These are phyloP conservation scores for Psilocybe cyanescens DNA, from an alignment of 768 basidiomycete species.

Conservation along the genomic window DNA sequence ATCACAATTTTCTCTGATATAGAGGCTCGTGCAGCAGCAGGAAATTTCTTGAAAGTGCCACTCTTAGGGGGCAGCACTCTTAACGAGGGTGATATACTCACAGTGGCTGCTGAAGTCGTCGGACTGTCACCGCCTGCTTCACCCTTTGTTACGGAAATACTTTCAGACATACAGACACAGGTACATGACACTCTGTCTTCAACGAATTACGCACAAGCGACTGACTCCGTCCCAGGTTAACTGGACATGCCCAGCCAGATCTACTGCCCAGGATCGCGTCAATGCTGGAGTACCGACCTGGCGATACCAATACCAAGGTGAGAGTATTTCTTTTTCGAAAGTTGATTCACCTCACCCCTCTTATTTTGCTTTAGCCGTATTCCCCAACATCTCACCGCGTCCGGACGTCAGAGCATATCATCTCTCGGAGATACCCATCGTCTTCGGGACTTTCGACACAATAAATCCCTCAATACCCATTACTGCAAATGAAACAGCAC, in stretches of 20 bases:
- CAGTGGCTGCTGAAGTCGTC: slow-evolving; percentile 29
- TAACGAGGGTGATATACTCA: slow-evolving; percentile 39
- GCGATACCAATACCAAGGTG: slow-evolving; percentile 34
- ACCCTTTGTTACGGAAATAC: slow-evolving; percentile 32
- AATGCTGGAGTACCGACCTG: slow-evolving; percentile 31
- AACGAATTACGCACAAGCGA: no score
- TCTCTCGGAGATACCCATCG: slow-evolving; percentile 40
- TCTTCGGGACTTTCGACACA: slow-evolving; percentile 39
- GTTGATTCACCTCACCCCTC: background rate
- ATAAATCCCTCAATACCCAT: slow-evolving; percentile 24
- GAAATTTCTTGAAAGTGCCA: slow-evolving; percentile 34
- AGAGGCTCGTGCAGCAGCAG: slow-evolving; percentile 23
- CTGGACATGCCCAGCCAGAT: slow-evolving; percentile 35
- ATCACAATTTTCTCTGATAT: slow-evolving; percentile 39
- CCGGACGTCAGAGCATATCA: slow-evolving; percentile 41
- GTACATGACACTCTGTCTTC: slow-evolving; percentile 16
- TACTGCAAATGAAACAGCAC: slow-evolving; percentile 27
- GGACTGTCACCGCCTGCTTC: slow-evolving; percentile 10
- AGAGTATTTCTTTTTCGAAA: background rate
- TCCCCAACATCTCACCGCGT: slow-evolving; percentile 36
- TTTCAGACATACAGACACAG: slow-evolving; percentile 34
- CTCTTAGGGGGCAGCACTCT: slow-evolving; percentile 32
- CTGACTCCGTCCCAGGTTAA: slow-evolving; percentile 17
- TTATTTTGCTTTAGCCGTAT: slow-evolving; percentile 28
- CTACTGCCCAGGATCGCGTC: slow-evolving; percentile 28